A percentile compares a stretch with the other conserved stretches of the same genome.
These are phyloP conservation scores for Pseudogymnoascus sp. DNA, from an alignment of 2,329 filamentous ascomycete genomes.

Conservation along the genomic window DNA sequence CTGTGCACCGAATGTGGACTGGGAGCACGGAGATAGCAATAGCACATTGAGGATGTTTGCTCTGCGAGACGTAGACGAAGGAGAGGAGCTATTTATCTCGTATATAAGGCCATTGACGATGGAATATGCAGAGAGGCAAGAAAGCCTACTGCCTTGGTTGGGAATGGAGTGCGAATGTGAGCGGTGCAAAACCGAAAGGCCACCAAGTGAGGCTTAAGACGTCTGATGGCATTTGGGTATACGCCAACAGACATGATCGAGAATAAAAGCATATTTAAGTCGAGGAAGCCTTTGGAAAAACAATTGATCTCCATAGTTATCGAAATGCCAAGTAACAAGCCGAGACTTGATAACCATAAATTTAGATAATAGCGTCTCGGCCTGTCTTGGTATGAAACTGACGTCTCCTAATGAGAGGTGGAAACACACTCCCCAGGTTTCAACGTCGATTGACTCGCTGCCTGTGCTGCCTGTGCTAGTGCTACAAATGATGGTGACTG, in stretches of 20 bases:
- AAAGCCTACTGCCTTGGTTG: constrained; percentile 13
- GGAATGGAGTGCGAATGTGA: constrained; percentile 10
- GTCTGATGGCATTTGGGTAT: not conserved
- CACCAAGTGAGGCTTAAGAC: not conserved
- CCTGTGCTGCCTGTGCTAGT: not conserved
- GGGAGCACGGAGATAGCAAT: constrained; percentile 20
- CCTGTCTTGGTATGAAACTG: not conserved
- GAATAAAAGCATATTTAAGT: not conserved
- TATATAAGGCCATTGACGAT: constrained; percentile 17
- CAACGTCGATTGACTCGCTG: not conserved
- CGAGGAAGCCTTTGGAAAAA: not conserved
- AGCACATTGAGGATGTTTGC: constrained; percentile 22
- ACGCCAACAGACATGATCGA: not conserved
- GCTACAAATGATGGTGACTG: not conserved
- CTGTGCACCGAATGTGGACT: constrained; percentile 26
- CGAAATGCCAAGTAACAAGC: not conserved
- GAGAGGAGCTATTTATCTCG: constrained; percentile 21
- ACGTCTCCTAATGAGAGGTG: not conserved
- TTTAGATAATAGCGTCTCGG: not conserved
- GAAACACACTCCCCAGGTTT: not conserved
- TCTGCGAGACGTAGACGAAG: constrained; percentile 16
- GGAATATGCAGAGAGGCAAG: constrained; percentile 9
- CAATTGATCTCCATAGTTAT: not conserved
- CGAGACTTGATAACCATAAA: not conserved
- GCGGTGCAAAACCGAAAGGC: not conserved